A percentile compares a stretch with the other conserved stretches of the same genome.
phyloP scores from a whole-genome alignment of 2,329 filamentous ascomycete species.

The Calonectria crousiana region DNA sequence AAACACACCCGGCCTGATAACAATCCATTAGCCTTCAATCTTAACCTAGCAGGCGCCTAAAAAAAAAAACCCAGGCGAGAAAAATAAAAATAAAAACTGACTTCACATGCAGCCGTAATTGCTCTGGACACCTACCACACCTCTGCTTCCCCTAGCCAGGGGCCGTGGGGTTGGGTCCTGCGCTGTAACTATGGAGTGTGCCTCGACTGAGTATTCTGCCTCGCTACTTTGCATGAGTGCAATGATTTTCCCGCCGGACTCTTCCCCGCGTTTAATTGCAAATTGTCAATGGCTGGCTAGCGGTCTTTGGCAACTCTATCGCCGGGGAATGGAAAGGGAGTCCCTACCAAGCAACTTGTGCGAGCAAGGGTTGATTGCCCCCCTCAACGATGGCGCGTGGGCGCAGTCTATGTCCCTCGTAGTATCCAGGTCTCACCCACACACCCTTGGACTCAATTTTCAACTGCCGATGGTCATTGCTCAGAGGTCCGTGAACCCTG shows the following conservation, averaged over 20 bases:
- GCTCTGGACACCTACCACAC: not conserved
- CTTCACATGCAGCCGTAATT: constrained; percentile 2
- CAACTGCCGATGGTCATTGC: constrained; percentile 4
- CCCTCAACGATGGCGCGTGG: not conserved
- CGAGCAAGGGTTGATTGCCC: not conserved
- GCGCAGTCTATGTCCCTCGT: not conserved
- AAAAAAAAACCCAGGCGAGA: not conserved
- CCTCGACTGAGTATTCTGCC: constrained; percentile 8
- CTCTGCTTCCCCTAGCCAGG: not conserved
- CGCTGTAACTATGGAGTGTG: not conserved
- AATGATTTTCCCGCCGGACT: constrained; percentile 1
- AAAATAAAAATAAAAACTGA: not conserved
- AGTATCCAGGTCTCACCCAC: not conserved
- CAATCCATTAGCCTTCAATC: not conserved
- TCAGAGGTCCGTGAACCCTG: constrained; percentile 1
- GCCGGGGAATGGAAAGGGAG: not conserved
- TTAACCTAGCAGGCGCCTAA: not conserved
- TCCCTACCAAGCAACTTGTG: not conserved
- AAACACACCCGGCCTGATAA: not conserved
- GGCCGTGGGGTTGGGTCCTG: not conserved
- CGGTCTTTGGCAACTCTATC: not conserved
- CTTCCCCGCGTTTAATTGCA: constrained; percentile 8
- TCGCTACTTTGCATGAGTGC: not conserved
- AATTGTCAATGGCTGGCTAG: not conserved
- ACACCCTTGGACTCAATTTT: not conserved